These are phyloP conservation scores for Phialocephala subalpina DNA, from an alignment of 2,329 filamentous ascomycete genomes.

Conservation along the genomic window DNA sequence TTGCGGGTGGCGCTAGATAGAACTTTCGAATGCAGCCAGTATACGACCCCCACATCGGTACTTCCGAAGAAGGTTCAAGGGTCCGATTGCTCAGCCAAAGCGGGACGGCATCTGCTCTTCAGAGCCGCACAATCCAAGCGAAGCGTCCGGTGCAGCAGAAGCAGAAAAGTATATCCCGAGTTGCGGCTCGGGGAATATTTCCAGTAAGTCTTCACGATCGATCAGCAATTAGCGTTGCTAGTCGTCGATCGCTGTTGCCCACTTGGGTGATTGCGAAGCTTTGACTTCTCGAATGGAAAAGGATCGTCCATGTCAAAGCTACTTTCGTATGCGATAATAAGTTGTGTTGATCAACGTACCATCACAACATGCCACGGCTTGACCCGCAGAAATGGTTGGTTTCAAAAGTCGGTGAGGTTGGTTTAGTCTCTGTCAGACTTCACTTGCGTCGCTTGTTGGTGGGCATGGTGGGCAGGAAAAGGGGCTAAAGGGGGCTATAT, in stretches of 20 bases:
- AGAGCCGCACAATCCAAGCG: constrained; percentile 9
- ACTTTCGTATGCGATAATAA: too few species aligned
- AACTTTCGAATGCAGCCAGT: not conserved
- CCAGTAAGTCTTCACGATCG: not conserved
- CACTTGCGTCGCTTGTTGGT: not conserved
- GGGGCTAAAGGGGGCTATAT: not conserved
- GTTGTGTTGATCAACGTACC: not conserved
- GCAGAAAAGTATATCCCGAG: not conserved
- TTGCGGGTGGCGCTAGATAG: not conserved
- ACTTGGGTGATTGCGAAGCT: not conserved
- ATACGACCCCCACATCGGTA: not conserved
- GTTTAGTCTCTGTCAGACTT: not conserved
- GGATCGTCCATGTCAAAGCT: not conserved
- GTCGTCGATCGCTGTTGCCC: not conserved
- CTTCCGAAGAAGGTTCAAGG: constrained; percentile 1
- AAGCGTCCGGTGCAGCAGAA: not conserved
- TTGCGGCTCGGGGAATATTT: constrained; percentile 13
- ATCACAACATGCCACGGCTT: constrained; percentile 1
- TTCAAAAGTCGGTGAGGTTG: not conserved
- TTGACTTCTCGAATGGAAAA: not conserved
- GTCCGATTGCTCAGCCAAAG: constrained; percentile 7
- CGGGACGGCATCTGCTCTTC: not conserved
- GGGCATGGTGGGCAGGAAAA: too few species aligned
- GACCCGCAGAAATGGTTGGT: not conserved
- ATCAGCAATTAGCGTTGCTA: not conserved